Percentiles rank a stretch among this genome's conserved stretches.
Evolutionary conservation across 1,284 basidiomycete species (phyloP).

Genomic region (Cryptococcus maquisensis): DNA sequence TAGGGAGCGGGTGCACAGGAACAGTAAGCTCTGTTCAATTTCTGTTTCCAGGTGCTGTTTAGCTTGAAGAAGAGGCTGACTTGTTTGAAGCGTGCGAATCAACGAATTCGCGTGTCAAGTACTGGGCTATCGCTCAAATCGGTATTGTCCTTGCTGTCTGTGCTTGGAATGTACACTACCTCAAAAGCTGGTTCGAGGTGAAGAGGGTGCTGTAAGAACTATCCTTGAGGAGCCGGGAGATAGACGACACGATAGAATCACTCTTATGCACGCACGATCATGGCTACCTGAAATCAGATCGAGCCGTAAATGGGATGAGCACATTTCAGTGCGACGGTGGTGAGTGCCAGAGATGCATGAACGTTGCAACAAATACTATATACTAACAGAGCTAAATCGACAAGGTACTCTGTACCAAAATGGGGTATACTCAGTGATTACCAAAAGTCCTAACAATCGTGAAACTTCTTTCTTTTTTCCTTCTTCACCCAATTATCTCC

Average conservation of each 20-base stretch:
- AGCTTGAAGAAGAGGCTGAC: not conserved
- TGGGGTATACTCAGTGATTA: no score
- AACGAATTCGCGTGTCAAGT: slow-evolving; percentile 93
- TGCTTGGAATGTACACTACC: slow-evolving; percentile 95
- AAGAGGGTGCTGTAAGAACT: slow-evolving; percentile 73
- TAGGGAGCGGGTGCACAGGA: slow-evolving; percentile 84
- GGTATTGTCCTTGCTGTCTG: slow-evolving; percentile 83
- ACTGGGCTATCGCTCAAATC: slow-evolving; percentile 94
- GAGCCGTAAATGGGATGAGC: not conserved
- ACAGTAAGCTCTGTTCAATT: slow-evolving; percentile 54
- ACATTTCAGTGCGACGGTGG: not conserved
- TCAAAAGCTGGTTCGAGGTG: slow-evolving; percentile 89
- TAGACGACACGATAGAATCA: no score
- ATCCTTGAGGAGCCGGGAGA: no score
- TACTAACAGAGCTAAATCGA: no score
- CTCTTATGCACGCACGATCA: not conserved
- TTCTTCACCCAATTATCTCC: no score
- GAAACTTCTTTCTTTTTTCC: no score
- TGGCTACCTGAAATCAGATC: not conserved
- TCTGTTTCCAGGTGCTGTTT: not conserved
- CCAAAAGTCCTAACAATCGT: no score
- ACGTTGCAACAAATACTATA: no score
- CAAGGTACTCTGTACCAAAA: no score
- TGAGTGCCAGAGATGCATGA: no score
- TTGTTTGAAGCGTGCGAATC: slow-evolving; percentile 67